These are phyloP conservation scores for Escallonia herrerae DNA, from an alignment of 129 eudicot genomes.

Conservation along the genomic window DNA sequence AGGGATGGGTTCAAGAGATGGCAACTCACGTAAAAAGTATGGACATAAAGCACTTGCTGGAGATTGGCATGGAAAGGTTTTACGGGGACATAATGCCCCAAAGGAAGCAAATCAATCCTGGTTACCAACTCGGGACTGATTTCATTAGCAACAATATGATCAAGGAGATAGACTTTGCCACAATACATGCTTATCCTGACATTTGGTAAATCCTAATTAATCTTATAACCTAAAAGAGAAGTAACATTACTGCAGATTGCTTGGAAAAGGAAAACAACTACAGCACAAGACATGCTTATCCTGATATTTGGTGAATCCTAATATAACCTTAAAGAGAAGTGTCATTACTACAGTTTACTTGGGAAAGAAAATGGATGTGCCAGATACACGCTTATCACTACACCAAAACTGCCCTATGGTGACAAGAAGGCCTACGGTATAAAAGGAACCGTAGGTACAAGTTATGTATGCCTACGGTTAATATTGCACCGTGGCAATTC, in stretches of 20 bases:
- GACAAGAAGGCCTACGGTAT: too few species aligned
- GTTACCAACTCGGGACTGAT: slow-evolving; percentile 75
- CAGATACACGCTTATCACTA: too few species aligned
- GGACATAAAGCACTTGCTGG: slow-evolving; percentile 51
- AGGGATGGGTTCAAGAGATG: slow-evolving; percentile 87
- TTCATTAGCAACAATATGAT: slow-evolving; percentile 52
- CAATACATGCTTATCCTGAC: slow-evolving; percentile 67
- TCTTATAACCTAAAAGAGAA: neutral
- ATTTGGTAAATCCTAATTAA: slow-evolving; percentile 30
- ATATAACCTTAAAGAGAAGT: neutral
- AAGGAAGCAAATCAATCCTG: slow-evolving; percentile 56
- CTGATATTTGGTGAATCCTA: slow-evolving; percentile 45
- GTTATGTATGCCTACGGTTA: too few species aligned
- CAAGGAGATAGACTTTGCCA: slow-evolving; percentile 61
- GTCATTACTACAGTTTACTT: too few species aligned
- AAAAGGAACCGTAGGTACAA: too few species aligned
- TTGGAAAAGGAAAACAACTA: slow-evolving; percentile 41
- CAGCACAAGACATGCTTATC: slow-evolving; percentile 65
- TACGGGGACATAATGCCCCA: slow-evolving; percentile 68
- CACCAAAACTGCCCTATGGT: too few species aligned
- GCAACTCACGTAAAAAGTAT: slow-evolving; percentile 51
- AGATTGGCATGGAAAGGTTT: slow-evolving; percentile 80
- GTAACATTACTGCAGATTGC: too few species aligned
- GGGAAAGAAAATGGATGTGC: slow-evolving; percentile 13
- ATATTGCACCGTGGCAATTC: too few species aligned